Evolutionary conservation across 2,329 filamentous ascomycete genomes (phyloP).

Genomic region (Dendryphion nanum): DNA sequence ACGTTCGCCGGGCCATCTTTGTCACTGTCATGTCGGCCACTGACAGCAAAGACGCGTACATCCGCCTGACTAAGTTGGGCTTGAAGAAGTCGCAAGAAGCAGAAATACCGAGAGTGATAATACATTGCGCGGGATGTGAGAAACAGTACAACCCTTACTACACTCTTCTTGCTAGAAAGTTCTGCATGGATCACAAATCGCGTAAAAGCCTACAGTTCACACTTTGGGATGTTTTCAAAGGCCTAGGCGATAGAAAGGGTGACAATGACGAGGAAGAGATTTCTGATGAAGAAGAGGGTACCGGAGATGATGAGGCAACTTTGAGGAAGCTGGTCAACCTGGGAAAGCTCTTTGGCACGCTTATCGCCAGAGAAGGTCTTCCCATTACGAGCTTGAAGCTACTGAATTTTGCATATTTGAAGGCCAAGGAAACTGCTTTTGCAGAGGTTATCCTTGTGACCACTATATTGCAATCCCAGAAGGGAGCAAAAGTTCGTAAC

Average conservation of each 20-base stretch:
- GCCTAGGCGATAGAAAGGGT: constrained; percentile 77
- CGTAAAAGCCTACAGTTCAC: constrained; percentile 84
- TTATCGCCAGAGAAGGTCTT: constrained; percentile 61
- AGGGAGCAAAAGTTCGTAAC: constrained; percentile 48
- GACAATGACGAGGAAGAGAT: constrained; percentile 61
- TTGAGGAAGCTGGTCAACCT: constrained; percentile 65
- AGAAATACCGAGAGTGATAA: constrained; percentile 82
- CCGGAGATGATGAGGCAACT: constrained; percentile 49
- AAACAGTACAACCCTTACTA: constrained; percentile 91
- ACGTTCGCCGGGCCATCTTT: constrained; percentile 87
- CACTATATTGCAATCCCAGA: constrained; percentile 65
- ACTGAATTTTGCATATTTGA: constrained; percentile 76
- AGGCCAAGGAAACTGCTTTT: constrained; percentile 73
- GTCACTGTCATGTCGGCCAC: constrained; percentile 82
- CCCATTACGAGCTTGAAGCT: constrained; percentile 62
- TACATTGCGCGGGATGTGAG: constrained; percentile 84
- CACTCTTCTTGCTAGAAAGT: constrained; percentile 73
- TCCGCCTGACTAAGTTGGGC: constrained; percentile 75
- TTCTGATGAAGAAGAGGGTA: constrained; percentile 54
- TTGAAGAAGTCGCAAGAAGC: constrained; percentile 83
- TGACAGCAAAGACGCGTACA: constrained; percentile 80
- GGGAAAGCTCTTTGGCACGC: constrained; percentile 63
- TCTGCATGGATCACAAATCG: constrained; percentile 73
- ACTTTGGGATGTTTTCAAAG: constrained; percentile 81
- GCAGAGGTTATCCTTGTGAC: constrained; percentile 78